Base-by-base conservation (phyloP, 345 rosid species). In the Crucihimalaya himalaica region DNA sequence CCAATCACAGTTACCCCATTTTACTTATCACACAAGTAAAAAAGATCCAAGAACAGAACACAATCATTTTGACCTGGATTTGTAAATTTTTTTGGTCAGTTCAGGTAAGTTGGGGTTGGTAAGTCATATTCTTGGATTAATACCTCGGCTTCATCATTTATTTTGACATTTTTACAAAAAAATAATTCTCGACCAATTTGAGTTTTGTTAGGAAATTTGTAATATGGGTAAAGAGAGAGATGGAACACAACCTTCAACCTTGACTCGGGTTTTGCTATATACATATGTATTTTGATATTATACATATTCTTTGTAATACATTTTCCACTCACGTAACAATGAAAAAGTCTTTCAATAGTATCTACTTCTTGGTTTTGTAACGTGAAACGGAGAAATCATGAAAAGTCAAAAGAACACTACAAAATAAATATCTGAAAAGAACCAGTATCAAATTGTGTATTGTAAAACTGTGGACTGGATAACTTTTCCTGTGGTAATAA, bases 191-290 rank as follows among this genome's bases (percentile, higher is more conserved):
- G 20, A 60, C 39, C 37, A 2, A 58, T 27, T 60, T 37, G 61
- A 62, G 34, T 72, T 52, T 71, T 40, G 63, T 52, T 63, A 47
- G 37, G 19, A 39, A 40, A 63, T 72, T 19, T 63, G 76, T 63
- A 29, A 40, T 4, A 40, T 4, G n/a, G 27, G 28, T 12, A 25
- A 15, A 58, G 9, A 31, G 61, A 57, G 62, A 54, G 14, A 58
- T 6, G 12, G 8, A 27, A 70, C 42, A n/a, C n/a, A n/a, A n/a
- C n/a, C n/a, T n/a, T n/a, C n/a, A 43, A 56, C 23, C 32, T 46
- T 12, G 16, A 25, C 27, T 53, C 39, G 43, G 55, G 32, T 42
- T 43, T 42, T 31, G 47, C 50, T n/a, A 14, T 15, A 59, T 59
- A 13, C 28, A 71, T 35, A 25, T 71, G 29, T 48, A 47, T 58